Evolutionary conservation across 306 rosid genomes (phyloP).

Genomic region (Malus sylvestris): DNA sequence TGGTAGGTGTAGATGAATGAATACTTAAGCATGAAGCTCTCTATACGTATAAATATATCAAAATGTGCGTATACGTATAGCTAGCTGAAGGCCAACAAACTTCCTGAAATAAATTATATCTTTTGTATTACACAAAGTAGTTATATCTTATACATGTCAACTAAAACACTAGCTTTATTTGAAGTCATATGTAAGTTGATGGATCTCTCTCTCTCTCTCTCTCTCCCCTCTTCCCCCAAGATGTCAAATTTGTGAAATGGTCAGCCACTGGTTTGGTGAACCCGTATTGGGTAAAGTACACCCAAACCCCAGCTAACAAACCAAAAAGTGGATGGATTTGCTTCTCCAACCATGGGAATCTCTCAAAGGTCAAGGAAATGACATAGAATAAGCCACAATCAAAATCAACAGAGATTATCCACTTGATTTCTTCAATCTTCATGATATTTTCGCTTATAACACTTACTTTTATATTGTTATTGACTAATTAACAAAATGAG

Average conservation of each 20-base stretch:
- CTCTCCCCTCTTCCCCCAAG: too few relatives aligned
- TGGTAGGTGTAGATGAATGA: slow-evolving; percentile 24
- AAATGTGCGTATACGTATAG: background rate
- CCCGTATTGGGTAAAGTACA: slow-evolving; percentile 41
- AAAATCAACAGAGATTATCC: slow-evolving; percentile 3
- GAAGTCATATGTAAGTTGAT: slow-evolving; percentile 20
- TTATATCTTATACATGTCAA: slow-evolving; percentile 26
- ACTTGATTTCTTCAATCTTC: background rate
- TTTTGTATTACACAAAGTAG: slow-evolving; percentile 31
- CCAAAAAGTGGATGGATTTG: slow-evolving; percentile 3
- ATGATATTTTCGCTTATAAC: background rate
- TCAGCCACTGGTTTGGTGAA: slow-evolving; percentile 44
- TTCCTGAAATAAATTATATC: background rate
- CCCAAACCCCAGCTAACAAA: slow-evolving; percentile 33
- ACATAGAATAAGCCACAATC: background rate
- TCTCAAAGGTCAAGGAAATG: background rate
- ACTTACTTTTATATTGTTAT: background rate
- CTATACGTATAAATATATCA: background rate
- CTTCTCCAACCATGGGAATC: background rate
- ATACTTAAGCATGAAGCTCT: slow-evolving; percentile 24
- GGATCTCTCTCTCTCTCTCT: background rate
- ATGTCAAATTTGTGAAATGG: background rate
- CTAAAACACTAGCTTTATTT: slow-evolving; percentile 22
- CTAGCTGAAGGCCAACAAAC: background rate
- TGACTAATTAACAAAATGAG: background rate